Conservation (phyloP, 2,329 filamentous ascomycete species). For the Colletotrichum cereale region DNA sequence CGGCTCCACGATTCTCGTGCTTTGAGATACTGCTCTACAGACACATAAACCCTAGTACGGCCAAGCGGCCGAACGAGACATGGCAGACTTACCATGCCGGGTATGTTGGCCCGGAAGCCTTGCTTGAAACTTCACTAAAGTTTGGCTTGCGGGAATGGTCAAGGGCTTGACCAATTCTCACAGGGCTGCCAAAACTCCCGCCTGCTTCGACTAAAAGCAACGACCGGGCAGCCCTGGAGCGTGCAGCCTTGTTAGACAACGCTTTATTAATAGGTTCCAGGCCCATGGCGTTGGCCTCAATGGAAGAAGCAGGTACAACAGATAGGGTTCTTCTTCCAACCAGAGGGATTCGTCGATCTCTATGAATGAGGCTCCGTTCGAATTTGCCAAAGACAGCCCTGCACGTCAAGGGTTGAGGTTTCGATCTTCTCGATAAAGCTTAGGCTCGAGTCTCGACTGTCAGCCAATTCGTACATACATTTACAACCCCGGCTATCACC, state of each 20-base stretch:
- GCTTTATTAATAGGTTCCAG: neutral
- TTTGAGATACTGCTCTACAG: neutral
- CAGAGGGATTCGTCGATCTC: neutral
- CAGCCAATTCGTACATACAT: neutral
- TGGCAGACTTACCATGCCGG: neutral
- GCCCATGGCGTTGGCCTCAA: neutral
- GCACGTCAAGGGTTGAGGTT: neutral
- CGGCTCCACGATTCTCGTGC: neutral
- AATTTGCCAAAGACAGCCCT: neutral
- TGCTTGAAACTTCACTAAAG: neutral
- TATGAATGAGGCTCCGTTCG: neutral
- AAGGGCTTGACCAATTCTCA: neutral
- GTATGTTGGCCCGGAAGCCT: neutral
- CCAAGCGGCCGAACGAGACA: neutral
- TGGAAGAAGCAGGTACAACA: neutral
- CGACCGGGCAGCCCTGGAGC: neutral
- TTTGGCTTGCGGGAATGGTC: neutral
- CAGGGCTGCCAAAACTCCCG: neutral
- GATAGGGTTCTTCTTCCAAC: neutral
- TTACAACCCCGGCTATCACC: neutral
- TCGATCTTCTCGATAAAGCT: slow-evolving; percentile 4
- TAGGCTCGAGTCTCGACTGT: neutral
- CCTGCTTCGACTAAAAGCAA: neutral
- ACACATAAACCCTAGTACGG: neutral
- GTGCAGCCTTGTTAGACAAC: neutral